Evolutionary conservation across 345 rosid species (phyloP).

Genomic region (Trapa bicornis): DNA sequence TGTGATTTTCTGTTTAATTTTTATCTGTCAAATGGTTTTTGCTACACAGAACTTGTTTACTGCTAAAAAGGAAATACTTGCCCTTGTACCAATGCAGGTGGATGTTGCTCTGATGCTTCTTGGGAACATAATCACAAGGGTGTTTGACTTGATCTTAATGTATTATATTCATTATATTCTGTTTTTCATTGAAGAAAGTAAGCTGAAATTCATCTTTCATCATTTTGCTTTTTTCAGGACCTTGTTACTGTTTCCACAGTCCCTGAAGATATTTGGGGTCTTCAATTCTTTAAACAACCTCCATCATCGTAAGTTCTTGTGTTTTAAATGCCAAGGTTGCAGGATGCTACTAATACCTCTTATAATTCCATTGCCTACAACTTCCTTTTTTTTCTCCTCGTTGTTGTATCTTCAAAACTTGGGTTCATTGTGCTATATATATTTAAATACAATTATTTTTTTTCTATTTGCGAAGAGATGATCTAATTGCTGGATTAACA

Average conservation of each 20-base stretch:
- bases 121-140: slow-evolving; percentile 54
- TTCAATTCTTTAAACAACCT: slow-evolving; percentile 48
- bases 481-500: background rate
- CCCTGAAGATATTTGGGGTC: slow-evolving; percentile 89
- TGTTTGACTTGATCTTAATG: slow-evolving; percentile 23
- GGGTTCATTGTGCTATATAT: background rate
- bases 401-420: background rate
- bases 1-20: background rate
- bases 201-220: slow-evolving; percentile 2
- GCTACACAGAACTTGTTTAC: background rate
- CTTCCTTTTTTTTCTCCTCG: background rate
- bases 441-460: background rate
- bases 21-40: background rate
- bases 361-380: background rate
- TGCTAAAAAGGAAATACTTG: background rate
- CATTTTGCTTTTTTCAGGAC: slow-evolving; percentile 35
- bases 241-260: slow-evolving; percentile 31
- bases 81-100: slow-evolving; percentile 36
- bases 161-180: background rate
- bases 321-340: background rate
- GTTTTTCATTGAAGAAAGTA: background rate
- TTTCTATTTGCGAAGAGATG: background rate
- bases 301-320: slow-evolving; percentile 50
- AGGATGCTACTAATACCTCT: background rate
- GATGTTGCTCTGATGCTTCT: slow-evolving; percentile 71